Evolutionary conservation across 352 stramenopile genomes (phyloP).

Genomic region (Globisporangium lucens): DNA sequence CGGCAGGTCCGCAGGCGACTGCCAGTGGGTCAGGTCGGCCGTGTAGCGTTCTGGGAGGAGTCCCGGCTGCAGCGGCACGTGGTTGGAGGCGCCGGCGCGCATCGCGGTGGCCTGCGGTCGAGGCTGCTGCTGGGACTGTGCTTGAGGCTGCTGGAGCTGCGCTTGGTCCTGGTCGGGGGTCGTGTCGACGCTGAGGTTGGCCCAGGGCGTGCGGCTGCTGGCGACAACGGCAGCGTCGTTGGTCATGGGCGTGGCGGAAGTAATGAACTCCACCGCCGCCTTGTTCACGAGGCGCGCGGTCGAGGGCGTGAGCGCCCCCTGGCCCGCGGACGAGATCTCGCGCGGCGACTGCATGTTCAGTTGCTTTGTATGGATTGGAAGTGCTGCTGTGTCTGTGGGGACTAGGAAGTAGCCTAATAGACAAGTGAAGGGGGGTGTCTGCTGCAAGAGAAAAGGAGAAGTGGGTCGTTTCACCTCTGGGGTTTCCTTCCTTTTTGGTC

Average conservation of each 20-base stretch:
- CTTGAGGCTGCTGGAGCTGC: constrained; percentile 22
- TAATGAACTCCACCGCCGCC: constrained; percentile 24
- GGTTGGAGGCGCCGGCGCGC: constrained; percentile 49
- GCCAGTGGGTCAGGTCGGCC: constrained; percentile 74
- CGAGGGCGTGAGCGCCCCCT: constrained; percentile 62
- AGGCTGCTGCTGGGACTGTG: constrained; percentile 14
- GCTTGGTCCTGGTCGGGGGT: constrained; percentile 9
- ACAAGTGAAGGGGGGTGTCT: background rate
- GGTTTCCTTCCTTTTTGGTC: background rate
- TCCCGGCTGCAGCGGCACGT: constrained; percentile 42
- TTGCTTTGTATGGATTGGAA: background rate
- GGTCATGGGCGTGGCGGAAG: constrained; percentile 16
- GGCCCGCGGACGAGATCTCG: constrained; percentile 68
- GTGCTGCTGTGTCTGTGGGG: background rate
- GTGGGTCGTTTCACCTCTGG: background rate
- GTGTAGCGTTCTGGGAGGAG: constrained; percentile 77
- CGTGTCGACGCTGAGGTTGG: constrained; percentile 74
- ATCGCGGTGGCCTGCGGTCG: constrained; percentile 27
- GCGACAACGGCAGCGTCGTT: background rate
- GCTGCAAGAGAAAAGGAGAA: constrained; percentile 6
- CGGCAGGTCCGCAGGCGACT: constrained; percentile 75
- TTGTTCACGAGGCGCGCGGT: constrained; percentile 59
- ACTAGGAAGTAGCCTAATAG: background rate
- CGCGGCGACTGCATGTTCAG: constrained; percentile 33
- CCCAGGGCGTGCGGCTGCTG: constrained; percentile 53